Evolutionary conservation across 352 stramenopile species (phyloP), one percentile per base, ranked within the genome.

Genomic region (Phytophthora podocarpi): DNA sequence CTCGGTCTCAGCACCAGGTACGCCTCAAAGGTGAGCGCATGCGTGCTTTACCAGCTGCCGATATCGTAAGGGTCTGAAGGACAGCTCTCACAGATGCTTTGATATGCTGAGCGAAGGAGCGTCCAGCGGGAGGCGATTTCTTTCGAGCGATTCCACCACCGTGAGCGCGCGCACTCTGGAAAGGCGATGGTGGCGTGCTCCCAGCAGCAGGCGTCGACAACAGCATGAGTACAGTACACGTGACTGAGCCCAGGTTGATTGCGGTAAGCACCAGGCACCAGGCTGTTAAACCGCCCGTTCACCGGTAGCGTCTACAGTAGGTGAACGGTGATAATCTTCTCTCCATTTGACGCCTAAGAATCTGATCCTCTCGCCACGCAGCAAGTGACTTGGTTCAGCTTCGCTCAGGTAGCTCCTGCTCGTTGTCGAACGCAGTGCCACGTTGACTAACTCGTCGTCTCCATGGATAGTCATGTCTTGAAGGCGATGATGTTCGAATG

Each of bases 11-110:
- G 23, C n/a, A n/a, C 24, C 37, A 6, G 23, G 7, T 30, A 41
- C 28, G 15, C 20, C 46, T 7, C 37, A 41, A 35, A 28, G n/a
- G 18, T 26, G 31, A 32, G 20, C 31, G n/a, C 39, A 58, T 69
- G 18, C 60, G 60, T 69, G 60, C 60, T 36, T 11, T 51, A 27
- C 52, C 60, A 69, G 43, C 53, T 69, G 60, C 53, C 27, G 11
- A 3, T 15, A 43, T 49, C 26, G 32, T 58, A 59, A 53, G 60
- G 60, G 37, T 55, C 16, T 42, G 24, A 43, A 35, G 45, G 36
- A 40, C 36, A 49, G 18, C 10, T 13, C 18, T 24, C 21, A 12
- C 53, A 64, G 43, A 52, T 69, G 52, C 53, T 48, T 48, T 49
- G 43, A 57, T 24, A 45, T 32, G 23, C 26, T 30, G 23, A 4